These are phyloP conservation scores for Aspergillus brasiliensis DNA, from an alignment of 2,329 filamentous ascomycete genomes.

Conservation along the genomic window DNA sequence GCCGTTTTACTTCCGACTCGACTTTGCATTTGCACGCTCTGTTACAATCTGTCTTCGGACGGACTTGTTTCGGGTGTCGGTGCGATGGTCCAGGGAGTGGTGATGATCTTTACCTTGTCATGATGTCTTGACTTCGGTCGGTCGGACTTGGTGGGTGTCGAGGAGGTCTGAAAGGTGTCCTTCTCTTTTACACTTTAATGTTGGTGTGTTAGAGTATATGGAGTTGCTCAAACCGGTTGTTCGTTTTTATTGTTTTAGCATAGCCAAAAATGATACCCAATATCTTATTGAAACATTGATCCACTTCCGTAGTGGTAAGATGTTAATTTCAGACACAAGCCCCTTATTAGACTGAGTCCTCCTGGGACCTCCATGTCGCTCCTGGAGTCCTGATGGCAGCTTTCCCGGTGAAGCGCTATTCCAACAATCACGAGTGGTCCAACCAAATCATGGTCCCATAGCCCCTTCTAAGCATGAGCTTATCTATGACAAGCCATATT, in stretches of 20 bases:
- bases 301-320: no score
- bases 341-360: no score
- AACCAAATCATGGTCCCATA: no score
- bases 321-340: no score
- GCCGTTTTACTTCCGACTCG: constrained; percentile 57
- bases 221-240: neutral
- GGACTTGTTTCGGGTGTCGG: constrained; percentile 39
- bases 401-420: no score
- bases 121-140: constrained; percentile 75
- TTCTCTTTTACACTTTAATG: constrained; percentile 57
- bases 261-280: neutral
- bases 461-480: no score
- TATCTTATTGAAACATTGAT: no score
- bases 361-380: no score
- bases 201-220: constrained; percentile 8
- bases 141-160: constrained; percentile 75
- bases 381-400: no score
- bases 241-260: no score
- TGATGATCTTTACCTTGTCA: constrained; percentile 89
- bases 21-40: constrained; percentile 22
- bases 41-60: constrained; percentile 25
- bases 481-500: no score
- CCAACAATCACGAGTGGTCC: no score
- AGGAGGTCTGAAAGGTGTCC: constrained; percentile 83
- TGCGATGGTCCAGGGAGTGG: constrained; percentile 74